Base-by-base conservation (phyloP, 2,329 filamentous ascomycete genomes). In the Tolypocladium amazonense region DNA sequence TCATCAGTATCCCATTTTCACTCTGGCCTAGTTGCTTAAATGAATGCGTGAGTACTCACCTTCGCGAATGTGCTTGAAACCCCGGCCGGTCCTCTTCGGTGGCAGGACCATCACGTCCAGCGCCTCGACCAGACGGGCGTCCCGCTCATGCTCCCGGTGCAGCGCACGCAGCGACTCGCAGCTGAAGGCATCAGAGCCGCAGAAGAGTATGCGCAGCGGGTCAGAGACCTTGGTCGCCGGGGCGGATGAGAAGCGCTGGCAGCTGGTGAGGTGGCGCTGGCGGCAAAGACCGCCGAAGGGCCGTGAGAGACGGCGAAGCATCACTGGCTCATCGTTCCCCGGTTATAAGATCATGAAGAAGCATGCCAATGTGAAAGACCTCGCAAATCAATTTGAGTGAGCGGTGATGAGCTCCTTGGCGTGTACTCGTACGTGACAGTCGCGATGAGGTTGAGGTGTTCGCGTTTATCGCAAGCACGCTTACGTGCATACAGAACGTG, bases 181-280 rank as follows among this genome's bases (percentile, higher is more conserved):
- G 76, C 93, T 97, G 74, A 97, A 96, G 2, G 86, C 81, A 72
- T 99, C 94, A 3, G 93, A 94, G 63, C 94, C 94, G 75, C 92
- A 97, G 75, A 97, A 99, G 4, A 99, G 81, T 58, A 99, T 91
- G 39, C 87, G 82, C 38, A 99, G 79, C 3, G 90, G 89, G 5
- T 85, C 79, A 0, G 79, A 76, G 20, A 62, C 23, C 45, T 54
- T 64, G 27, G 50, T 38, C 35, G 61, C 54, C 12, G 58, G 41
- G 15, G 55, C 60, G 18, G 65, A 64, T 14, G 69, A 67, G 23
- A 66, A 61, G 55, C 58, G 60, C 61, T 59, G 66, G 25, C 54
- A 59, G 58, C 62, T 58, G 58, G 57, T 43, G 27, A 58, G 18
- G 27, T 60, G 23, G 37, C 30, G 50, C 30, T 57, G 50, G 39